Evolutionary conservation across 2,329 filamentous ascomycete genomes (phyloP), one percentile per base, ranked within the genome.

Genomic region (Diaporthe nobilis): DNA sequence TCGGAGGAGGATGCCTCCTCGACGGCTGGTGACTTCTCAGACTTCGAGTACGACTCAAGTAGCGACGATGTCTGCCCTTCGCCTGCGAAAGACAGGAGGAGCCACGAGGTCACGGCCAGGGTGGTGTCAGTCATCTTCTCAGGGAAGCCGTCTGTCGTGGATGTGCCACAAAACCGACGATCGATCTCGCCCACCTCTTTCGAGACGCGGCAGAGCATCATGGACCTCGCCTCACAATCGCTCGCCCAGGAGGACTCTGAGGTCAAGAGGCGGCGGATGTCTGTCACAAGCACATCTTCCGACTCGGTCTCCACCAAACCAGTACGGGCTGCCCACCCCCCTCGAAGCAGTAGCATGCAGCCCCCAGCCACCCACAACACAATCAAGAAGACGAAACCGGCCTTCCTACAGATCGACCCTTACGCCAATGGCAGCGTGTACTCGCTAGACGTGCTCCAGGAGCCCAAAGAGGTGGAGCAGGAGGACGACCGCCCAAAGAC

Each of bases 1-100:
- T 92, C 90, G 0, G 91, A 93, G 78, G 91, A 93, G 81, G 91
- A 92, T 77, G 90, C 88, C 42, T 92, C 91, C 1, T 91, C 91
- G 1, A 90, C 89, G 25, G 88, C 89, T 61, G 91, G 91, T 82
- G 88, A 91, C 82, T 89, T 89, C 77, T 92, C 90, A 73, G 89
- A 91, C 79, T 87, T 87, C 79, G 88, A 88, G 70, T 85, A 85
- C 76, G 85, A 85, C 75, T 82, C 81, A 61, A 76, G 76, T 71
- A 78, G 73, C 58, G 76, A 77, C 55, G 76, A 76, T 63, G 49
- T 70, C 58, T 55, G 71, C n/a, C 60, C 75, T 75, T 77, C 80
- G 13, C 77, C 79, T 6, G 71, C 65, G 20, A 78, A 78, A 57
- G 77, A 77, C 39, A 83, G 86, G 57, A 81, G 79, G 72, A 88